Conservation (phyloP, 768 basidiomycete genomes). For the Trametes coccinea region DNA sequence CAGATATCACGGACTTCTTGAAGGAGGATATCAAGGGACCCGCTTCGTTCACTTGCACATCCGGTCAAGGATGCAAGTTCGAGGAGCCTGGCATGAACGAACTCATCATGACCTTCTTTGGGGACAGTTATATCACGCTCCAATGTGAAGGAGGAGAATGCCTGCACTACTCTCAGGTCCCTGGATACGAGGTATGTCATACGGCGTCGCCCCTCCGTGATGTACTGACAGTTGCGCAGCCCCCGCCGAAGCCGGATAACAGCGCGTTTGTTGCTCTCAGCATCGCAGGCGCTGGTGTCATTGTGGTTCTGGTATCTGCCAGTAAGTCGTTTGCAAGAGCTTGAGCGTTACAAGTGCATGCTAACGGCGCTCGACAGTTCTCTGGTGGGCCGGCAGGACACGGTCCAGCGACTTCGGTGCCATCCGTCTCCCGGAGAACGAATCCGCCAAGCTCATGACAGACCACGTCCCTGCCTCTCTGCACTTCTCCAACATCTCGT, state of each 20-base stretch:
- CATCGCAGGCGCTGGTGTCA: slow-evolving; percentile 70
- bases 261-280: slow-evolving; percentile 82
- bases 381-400: slow-evolving; percentile 91
- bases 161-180: slow-evolving; percentile 89
- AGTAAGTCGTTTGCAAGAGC: slow-evolving; percentile 37
- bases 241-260: slow-evolving; percentile 82
- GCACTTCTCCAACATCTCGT: slow-evolving; percentile 86
- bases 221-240: slow-evolving; percentile 37
- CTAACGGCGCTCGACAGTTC: slow-evolving; percentile 40
- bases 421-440: slow-evolving; percentile 79
- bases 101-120: slow-evolving; percentile 91
- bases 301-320: slow-evolving; percentile 70
- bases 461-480: slow-evolving; percentile 94
- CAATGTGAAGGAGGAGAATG: slow-evolving; percentile 91
- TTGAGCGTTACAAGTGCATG: not conserved
- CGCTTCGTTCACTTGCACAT: slow-evolving; percentile 77
- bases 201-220: not conserved
- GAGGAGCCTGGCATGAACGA: slow-evolving; percentile 97
- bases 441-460: slow-evolving; percentile 82
- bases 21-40: slow-evolving; percentile 89
- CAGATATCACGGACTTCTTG: slow-evolving; percentile 94
- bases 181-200: slow-evolving; percentile 75
- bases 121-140: slow-evolving; percentile 86
- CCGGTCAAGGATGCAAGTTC: slow-evolving; percentile 78
- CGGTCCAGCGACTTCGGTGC: slow-evolving; percentile 65